A percentile compares a stretch with the other conserved stretches of the same genome.
These are phyloP conservation scores for Spirogloea muscicola DNA, from an alignment of 139 green algal species.

Conservation along the genomic window DNA sequence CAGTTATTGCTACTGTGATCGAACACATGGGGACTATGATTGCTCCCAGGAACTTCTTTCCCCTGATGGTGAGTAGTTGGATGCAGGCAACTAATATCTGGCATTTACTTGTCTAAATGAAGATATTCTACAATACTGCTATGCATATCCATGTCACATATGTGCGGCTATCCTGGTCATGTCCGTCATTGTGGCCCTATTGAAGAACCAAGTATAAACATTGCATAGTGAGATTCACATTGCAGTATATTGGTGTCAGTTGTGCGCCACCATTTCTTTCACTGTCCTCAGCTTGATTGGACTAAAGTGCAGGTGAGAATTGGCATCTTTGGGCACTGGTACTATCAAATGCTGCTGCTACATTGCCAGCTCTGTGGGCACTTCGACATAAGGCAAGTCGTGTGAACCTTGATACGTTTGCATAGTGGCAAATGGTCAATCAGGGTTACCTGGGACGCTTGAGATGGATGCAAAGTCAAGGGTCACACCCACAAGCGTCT, in stretches of 20 bases:
- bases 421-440: too few relatives aligned
- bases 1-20: conserved; percentile 40
- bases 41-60: conserved; percentile 23
- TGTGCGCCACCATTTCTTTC: neutral
- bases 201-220: too few relatives aligned
- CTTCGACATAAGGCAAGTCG: conserved; percentile 10
- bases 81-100: conserved; percentile 10
- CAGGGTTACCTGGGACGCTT: neutral
- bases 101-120: neutral
- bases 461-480: neutral
- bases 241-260: neutral
- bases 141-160: too few relatives aligned
- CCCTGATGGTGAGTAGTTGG: neutral
- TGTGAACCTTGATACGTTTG: too few relatives aligned
- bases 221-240: too few relatives aligned
- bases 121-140: neutral
- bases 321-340: conserved; percentile 11
- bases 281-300: neutral
- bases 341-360: conserved; percentile 13
- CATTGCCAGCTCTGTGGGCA: conserved; percentile 11
- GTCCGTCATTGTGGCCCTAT: neutral
- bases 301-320: conserved; percentile 1
- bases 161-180: neutral
- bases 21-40: conserved; percentile 11
- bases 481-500: neutral